Evolutionary conservation across 2,329 filamentous ascomycete species (phyloP), one percentile per base, ranked within the genome.

Genomic region (Botryotinia narcissicola): DNA sequence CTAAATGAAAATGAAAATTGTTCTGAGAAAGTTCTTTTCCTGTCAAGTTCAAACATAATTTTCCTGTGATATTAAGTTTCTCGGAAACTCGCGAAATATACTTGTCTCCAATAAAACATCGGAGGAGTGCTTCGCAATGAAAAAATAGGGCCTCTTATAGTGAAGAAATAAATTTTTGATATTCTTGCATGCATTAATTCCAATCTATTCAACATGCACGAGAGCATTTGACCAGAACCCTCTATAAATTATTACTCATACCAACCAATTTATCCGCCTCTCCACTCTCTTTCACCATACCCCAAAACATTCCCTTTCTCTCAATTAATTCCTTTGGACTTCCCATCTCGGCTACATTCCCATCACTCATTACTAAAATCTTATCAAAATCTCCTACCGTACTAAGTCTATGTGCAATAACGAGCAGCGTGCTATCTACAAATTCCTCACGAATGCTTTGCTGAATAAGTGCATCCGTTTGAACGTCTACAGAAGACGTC

Each of bases 381-480:
- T 87, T 86, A 81, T 94, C 92, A 79, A 93, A 93, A 79, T 93
- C 91, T 14, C 89, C 90, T 81, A 94, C 91, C 0, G 91, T 94
- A 81, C 90, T 92, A 70, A 94, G 84, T 4, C 92, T 86, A 78
- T 94, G 92, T 2, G 92, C 92, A 80, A 94, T 93, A 44, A 93
- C 91, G 35, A 94, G 81, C 37, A 93, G 84, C 1, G 91, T 93
- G 60, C 87, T 88, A 74, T 88, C 87, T 0, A 85, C 87, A 76
- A 93, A 93, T 79, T 93, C 90, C 78, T 91, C 88, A 44, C 91
- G 87, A 77, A 94, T 93, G 71, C 87, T 89, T n/a, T 89, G 87
- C 83, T 94, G 92, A 77, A 94, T 94, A 48, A 92, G 85, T 2
- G 86, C 83, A 79, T 94, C 92, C 0, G 92, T 94, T 63, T 87